Base-by-base conservation (phyloP, 1,139 yeast species). In the Debaryomycetaceae sp. region DNA sequence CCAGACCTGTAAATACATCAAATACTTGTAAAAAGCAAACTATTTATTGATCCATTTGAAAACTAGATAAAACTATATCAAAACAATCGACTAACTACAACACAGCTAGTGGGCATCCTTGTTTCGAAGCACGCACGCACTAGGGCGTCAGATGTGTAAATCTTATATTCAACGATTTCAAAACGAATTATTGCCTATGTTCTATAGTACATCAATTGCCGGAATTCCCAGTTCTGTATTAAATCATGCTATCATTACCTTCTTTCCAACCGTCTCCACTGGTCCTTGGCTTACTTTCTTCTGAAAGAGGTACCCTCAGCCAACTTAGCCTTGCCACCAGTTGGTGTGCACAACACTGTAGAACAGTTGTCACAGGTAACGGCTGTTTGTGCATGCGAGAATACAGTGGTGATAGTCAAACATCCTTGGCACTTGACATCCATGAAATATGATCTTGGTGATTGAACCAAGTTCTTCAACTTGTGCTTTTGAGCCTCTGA, bases 371-470 rank as follows among this genome's bases (percentile, higher is more conserved):
- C 98, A 82, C 99, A 93, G 70, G 97, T 87, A 71, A 93, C 99
- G 65, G 97, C 98, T 63, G 98, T 93, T 82, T 93, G 99, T 57
- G 99, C 98, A 79, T 93, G 99, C 60, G 98, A 91, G 87, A 93
- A 93, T 63, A 93, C 97, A 60, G 98, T 93, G 76, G 99, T 91
- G 81, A 93, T 93, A 85, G 86, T 87, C 74, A 93, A 83, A 80
- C 99, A 93, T 66, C 99, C 98, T 76, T 95, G 98, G 80, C 98
- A 93, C 79, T 91, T 91, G 65, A 93, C 98, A 70, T 93, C 99
- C 97, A 93, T 90, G 88, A 93, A 93, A 85, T 81, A 93, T 54
- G 98, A 91, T 83, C 98, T 89, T 78, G 99, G 99, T 58, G 87
- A 75, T 76, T 93, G 97, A 60, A 93, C 99, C 70, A 93, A 87